Conservation (phyloP, 495 filamentous ascomycete species). For the Penicillium samsonianum region DNA sequence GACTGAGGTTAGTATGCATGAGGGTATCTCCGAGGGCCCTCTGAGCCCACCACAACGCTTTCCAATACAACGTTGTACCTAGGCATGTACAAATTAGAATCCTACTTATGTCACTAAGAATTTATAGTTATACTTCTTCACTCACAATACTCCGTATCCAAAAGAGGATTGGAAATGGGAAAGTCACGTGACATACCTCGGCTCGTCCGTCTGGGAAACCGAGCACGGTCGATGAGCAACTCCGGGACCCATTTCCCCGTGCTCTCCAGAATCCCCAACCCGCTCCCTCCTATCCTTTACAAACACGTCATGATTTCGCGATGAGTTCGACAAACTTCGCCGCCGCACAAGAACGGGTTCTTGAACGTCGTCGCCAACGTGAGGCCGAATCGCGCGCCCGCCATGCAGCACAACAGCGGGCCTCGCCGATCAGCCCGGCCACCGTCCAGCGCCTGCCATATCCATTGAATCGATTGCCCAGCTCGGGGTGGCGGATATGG, state of each 20-base stretch:
- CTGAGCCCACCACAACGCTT: neutral
- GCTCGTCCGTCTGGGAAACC: slow-evolving; percentile 40
- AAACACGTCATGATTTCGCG: slow-evolving; percentile 41
- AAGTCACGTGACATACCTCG: slow-evolving; percentile 29
- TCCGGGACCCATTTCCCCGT: slow-evolving; percentile 18
- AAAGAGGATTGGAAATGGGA: neutral
- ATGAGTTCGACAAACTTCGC: slow-evolving; percentile 82
- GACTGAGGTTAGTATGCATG: neutral
- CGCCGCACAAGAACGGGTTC: slow-evolving; percentile 79
- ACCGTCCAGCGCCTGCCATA: slow-evolving; percentile 61
- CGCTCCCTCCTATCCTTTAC: slow-evolving; percentile 5
- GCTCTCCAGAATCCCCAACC: neutral
- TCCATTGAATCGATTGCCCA: slow-evolving; percentile 61
- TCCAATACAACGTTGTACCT: neutral
- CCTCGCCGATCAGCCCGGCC: slow-evolving; percentile 55
- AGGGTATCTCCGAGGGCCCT: neutral
- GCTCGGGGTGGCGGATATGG: slow-evolving; percentile 62
- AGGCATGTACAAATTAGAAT: neutral
- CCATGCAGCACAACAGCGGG: slow-evolving; percentile 54
- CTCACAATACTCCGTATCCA: too few species aligned
- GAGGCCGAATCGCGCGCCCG: slow-evolving; percentile 61
- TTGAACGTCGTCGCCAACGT: slow-evolving; percentile 72
- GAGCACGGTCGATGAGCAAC: slow-evolving; percentile 22
- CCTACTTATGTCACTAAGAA: neutral
- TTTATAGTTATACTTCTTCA: neutral